phyloP scores from a whole-genome alignment of 2,329 filamentous ascomycete species.

The Lecanoromycetidae sp. region DNA sequence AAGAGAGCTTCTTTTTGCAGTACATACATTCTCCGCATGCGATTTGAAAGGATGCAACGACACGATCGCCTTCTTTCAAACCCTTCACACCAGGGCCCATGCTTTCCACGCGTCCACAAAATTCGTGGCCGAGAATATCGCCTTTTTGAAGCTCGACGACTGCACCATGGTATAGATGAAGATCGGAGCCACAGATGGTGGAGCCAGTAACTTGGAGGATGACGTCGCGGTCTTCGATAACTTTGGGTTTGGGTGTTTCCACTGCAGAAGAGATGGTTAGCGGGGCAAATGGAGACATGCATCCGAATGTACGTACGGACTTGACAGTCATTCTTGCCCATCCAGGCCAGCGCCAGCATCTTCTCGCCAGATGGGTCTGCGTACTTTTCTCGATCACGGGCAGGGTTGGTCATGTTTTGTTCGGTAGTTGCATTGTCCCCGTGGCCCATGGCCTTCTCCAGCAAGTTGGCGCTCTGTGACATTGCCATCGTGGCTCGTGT shows the following conservation, averaged over 20 bases:
- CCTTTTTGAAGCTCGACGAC: constrained; percentile 50
- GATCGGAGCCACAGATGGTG: constrained; percentile 50
- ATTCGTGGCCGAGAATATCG: constrained; percentile 54
- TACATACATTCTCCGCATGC: constrained; percentile 57
- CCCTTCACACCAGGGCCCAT: constrained; percentile 45
- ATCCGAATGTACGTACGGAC: constrained; percentile 37
- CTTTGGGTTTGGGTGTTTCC: constrained; percentile 56
- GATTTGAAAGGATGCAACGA: constrained; percentile 80
- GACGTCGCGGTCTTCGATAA: constrained; percentile 63
- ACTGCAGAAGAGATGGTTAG: constrained; percentile 28
- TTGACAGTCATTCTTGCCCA: constrained; percentile 66
- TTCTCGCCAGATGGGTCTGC: constrained; percentile 44
- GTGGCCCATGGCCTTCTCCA: constrained; percentile 58
- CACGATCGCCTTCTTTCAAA: constrained; percentile 50
- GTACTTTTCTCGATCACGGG: constrained; percentile 38
- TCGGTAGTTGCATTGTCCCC: constrained; percentile 49
- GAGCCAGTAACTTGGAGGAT: constrained; percentile 65
- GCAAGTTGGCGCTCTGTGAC: constrained; percentile 54
- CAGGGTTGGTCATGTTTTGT: constrained; percentile 61
- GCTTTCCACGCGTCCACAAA: constrained; percentile 40
- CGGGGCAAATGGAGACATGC: too few species aligned
- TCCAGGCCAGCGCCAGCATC: constrained; percentile 75
- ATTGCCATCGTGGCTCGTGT: constrained; percentile 45
- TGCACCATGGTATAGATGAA: constrained; percentile 39
- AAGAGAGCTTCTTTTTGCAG: constrained; percentile 66